Base-by-base conservation (phyloP, 257 asterid genomes). In the Salvia miltiorrhiza region DNA sequence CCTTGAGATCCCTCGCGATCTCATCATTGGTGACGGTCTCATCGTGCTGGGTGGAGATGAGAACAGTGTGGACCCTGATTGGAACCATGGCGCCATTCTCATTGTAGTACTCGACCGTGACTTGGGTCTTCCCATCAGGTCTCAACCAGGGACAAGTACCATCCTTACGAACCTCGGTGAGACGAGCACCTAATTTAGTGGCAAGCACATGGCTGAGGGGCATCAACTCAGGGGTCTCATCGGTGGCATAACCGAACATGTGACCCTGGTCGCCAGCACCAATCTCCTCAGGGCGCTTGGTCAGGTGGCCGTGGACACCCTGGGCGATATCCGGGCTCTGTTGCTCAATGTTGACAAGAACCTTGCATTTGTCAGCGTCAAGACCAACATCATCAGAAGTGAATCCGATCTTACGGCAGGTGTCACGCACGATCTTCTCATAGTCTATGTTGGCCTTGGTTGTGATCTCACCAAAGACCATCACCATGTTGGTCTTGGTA, bases 161-260 rank as follows among this genome's bases (percentile, higher is more conserved):
- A n/a, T 79, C 53, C 58, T 79, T 79, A 4, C 83, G 75, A 33
- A 79, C 83, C 14, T 79, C 78, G 0, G 84, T 79, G 49, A 79
- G 77, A 0, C 73, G 65, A 16, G 84, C 81, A 0, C 84, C 84
- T 1, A 79, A 23, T 19, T 79, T 72, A 0, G 84, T 79, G 19
- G 84, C 84, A 1, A 79, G 84, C 16, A 79, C 84, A 4, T 79
- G 84, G 63, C 78, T 79, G 4, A 79, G 81, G 28, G 84, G 84
- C 84, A 79, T 79, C 33, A 1, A 54, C 79, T 79, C 84, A 0
- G 81, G 78, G 30, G 84, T 79, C 76, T 79, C 84, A 1, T 79
- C 84, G 0, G 84, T 79, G 60, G 84, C 83, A 28, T 79, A 79
- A 14, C 81, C 81, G 32, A 72, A 67, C 80, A 76, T 76, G 67